Base-by-base conservation (phyloP, 306 rosid species). In the Sesbania bispinosa region DNA sequence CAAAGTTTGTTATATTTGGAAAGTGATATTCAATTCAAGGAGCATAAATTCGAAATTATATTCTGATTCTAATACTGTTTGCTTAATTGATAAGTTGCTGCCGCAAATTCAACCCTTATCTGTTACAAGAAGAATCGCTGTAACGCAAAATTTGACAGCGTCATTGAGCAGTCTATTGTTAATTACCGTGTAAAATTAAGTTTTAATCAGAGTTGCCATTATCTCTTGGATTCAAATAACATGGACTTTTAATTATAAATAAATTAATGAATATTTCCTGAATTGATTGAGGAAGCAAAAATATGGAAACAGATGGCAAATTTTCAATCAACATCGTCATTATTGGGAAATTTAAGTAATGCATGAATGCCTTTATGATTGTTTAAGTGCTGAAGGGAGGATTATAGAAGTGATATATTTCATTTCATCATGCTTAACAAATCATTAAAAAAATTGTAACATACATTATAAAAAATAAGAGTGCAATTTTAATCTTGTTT, bases 21-120 rank as follows among this genome's bases (percentile, higher is more conserved):
- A 70, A 39, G n/a, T 53, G 19, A 69, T 7, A 24, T 7, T 55
- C n/a, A 1, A 27, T 6, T 58, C 11, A 7, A 33, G 7, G 4
- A 14, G 50, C 26, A 73, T 15, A 47, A 43, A 21, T 27, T 32
- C 27, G 13, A 36, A 47, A 42, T 41, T 36, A 47, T 60, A 68
- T 73, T 65, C 42, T 10, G n/a, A 63, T 68, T 64, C 46, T 38
- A 13, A 46, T 30, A 11, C 15, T 39, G 14, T 60, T 75, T 59
- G 81, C 83, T 81, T 81, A 65, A 54, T 2, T 71, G 42, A 43
- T 53, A 76, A 81, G 83, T 65, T 38, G 35, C 69, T 64, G 41
- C 23, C 21, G 16, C 42, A 42, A 71, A 58, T 77, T 83, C 88
- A 74, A 81, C 72, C 67, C 83, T 73, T 79, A 83, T 76, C 85